Evolutionary conservation across 208 protist species (phyloP).

Genomic region (Trichomonas gallinae): DNA sequence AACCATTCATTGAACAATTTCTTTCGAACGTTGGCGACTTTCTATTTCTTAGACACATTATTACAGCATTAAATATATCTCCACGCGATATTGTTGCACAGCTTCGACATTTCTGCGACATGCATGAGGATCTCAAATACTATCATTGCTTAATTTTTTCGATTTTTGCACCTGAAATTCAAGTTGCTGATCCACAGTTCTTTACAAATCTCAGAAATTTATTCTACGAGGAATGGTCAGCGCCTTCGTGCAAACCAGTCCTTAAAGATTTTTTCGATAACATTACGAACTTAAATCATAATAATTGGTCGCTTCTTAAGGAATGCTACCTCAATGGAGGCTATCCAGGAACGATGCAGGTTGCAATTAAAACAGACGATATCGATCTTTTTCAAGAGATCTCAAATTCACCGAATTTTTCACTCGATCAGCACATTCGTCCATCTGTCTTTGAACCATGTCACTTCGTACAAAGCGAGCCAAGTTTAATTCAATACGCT

Average conservation of each 20-base stretch:
- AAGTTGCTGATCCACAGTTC: neutral
- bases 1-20: neutral
- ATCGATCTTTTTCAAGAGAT: neutral
- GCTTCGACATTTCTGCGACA: neutral
- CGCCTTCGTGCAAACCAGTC: neutral
- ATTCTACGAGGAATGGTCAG: neutral
- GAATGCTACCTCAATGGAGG: neutral
- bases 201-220: neutral
- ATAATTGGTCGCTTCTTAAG: neutral
- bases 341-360: neutral
- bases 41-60: neutral
- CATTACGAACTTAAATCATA: neutral
- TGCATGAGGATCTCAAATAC: neutral
- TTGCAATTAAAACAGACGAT: neutral
- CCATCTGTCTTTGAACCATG: neutral
- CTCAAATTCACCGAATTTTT: neutral
- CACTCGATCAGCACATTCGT: neutral
- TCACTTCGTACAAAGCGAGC: neutral
- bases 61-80: neutral
- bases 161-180: neutral
- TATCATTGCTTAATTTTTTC: neutral
- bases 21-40: neutral
- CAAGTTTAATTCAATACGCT: neutral
- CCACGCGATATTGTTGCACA: neutral
- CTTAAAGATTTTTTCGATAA: neutral